phyloP scores from a whole-genome alignment of 495 filamentous ascomycete species.

The Hyaloscypha variabilis region DNA sequence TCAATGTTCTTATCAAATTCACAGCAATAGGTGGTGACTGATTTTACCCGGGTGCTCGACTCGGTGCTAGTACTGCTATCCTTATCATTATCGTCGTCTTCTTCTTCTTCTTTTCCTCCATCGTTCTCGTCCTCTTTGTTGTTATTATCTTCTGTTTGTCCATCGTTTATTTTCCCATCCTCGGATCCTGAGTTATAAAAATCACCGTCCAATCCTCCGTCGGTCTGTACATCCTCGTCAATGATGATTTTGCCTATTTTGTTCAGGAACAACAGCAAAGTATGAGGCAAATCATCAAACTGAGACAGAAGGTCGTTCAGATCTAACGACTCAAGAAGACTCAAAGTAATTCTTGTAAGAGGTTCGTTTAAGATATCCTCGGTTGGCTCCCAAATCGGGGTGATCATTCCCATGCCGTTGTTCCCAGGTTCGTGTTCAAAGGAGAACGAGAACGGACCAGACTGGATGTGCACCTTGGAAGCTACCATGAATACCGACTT shows the following conservation, averaged over 20 bases:
- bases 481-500: conserved; percentile 51
- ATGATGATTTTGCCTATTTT: conserved; percentile 14
- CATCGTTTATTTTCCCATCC: too few relatives aligned
- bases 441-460: conserved; percentile 42
- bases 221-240: conserved; percentile 17
- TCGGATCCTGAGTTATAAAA: too few relatives aligned
- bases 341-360: conserved; percentile 17
- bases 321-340: conserved; percentile 7
- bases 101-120: conserved; percentile 2
- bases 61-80: neutral
- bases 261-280: conserved; percentile 15
- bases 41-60: conserved; percentile 8
- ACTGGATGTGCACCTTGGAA: conserved; percentile 41
- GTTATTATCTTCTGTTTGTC: too few relatives aligned
- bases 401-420: conserved; percentile 48
- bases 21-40: conserved; percentile 10
- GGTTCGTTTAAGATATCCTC: neutral
- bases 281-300: conserved; percentile 7
- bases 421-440: conserved; percentile 36
- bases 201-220: too few relatives aligned
- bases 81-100: conserved; percentile 12
- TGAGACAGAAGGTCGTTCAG: neutral
- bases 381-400: conserved; percentile 27
- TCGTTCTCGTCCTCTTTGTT: conserved; percentile 1
- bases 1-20: conserved; percentile 9